A percentile compares a stretch with the other conserved stretches of the same genome.
Evolutionary conservation across 192 early-diverging fungal genomes (phyloP).

Genomic region (Coemansia sp.): DNA sequence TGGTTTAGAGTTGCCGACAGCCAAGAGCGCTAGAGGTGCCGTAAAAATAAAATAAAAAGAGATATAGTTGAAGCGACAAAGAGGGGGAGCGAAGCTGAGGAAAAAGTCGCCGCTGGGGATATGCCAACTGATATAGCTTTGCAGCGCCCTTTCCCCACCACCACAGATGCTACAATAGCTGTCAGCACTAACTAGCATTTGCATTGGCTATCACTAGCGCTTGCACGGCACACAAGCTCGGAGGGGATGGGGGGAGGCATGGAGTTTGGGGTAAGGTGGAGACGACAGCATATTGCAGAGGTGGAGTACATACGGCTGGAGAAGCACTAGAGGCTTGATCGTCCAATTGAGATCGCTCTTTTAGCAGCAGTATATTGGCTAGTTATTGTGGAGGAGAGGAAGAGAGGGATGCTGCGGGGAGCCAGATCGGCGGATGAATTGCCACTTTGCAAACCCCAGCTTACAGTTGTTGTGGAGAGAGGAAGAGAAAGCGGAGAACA

Average conservation of each 20-base stretch:
- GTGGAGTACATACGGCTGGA: neutral
- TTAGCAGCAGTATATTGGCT: neutral
- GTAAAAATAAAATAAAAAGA: neutral
- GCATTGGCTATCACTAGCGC: neutral
- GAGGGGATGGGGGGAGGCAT: neutral
- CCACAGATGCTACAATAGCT: neutral
- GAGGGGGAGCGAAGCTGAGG: neutral
- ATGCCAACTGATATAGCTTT: conserved; percentile 3
- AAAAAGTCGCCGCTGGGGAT: neutral
- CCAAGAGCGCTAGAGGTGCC: neutral
- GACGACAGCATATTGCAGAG: neutral
- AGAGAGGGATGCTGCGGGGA: neutral
- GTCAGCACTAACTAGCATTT: neutral
- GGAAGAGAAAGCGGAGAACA: neutral
- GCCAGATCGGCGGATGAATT: conserved; percentile 6
- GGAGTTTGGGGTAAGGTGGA: neutral
- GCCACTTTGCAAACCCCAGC: conserved; percentile 2
- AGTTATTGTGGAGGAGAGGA: neutral
- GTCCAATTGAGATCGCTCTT: neutral
- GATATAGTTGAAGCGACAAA: neutral
- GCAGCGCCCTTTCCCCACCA: neutral
- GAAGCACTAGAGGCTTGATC: neutral
- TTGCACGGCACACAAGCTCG: neutral
- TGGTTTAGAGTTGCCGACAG: neutral
- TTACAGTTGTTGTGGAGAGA: neutral